These are phyloP conservation scores for Plasmodium reichenowi DNA, from an alignment of 169 alveolate species.

Conservation along the genomic window DNA sequence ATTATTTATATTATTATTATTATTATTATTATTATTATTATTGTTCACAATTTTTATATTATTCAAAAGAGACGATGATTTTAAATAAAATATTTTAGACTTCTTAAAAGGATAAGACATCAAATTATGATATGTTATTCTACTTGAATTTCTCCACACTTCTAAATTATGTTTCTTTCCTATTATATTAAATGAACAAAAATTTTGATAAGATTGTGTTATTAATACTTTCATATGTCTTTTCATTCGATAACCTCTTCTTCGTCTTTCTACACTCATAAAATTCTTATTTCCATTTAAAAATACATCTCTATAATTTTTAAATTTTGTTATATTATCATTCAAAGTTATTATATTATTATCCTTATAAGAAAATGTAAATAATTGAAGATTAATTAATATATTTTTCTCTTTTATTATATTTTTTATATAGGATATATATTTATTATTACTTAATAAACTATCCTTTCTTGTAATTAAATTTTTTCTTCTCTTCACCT, in stretches of 20 bases:
- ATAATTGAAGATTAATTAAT: slow-evolving; percentile 49
- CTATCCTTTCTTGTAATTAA: slow-evolving; percentile 37
- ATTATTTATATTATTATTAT: background rate
- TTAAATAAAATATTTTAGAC: slow-evolving; percentile 53
- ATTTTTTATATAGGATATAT: slow-evolving; percentile 60
- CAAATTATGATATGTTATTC: slow-evolving; percentile 21
- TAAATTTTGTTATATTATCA: slow-evolving; percentile 73
- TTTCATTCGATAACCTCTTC: slow-evolving; percentile 18
- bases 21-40: background rate
- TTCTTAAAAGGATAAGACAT: slow-evolving; percentile 52
- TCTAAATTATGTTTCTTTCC: slow-evolving; percentile 74
- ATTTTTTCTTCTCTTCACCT: slow-evolving; percentile 12
- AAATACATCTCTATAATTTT: slow-evolving; percentile 74
- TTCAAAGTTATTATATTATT: slow-evolving; percentile 70
- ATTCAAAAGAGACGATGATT: slow-evolving; percentile 22
- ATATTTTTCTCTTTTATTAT: slow-evolving; percentile 64
- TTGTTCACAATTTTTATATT: slow-evolving; percentile 4
- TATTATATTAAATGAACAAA: slow-evolving; percentile 70
- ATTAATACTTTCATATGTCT: slow-evolving; percentile 65
- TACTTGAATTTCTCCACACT: slow-evolving; percentile 61
- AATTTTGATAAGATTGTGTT: slow-evolving; percentile 72
- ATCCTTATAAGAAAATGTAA: slow-evolving; percentile 74
- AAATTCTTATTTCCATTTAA: slow-evolving; percentile 21
- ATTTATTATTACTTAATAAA: slow-evolving; percentile 48
- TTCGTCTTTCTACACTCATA: slow-evolving; percentile 30